Evolutionary conservation across 345 rosid species (phyloP).

Genomic region (Abelmoschus esculentus): DNA sequence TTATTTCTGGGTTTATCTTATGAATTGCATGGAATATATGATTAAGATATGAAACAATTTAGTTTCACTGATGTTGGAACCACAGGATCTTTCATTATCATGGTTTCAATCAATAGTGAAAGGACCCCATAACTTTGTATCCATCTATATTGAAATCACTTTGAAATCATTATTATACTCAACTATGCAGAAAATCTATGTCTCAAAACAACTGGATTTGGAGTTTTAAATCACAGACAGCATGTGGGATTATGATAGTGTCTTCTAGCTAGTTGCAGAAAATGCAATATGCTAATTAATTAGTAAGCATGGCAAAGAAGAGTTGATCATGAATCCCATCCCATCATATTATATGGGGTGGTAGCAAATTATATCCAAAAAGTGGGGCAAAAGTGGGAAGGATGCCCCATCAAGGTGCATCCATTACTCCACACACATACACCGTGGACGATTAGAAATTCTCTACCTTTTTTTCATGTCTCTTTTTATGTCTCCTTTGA

Average conservation of each 20-base stretch:
- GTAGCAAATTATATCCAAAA: not conserved
- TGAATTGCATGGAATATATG: not conserved
- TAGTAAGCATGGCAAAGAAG: not conserved
- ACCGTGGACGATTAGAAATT: no score
- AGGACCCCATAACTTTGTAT: not conserved
- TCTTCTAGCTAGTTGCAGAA: not conserved
- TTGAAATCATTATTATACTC: not conserved
- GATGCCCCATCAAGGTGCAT: not conserved
- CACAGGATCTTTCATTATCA: not conserved
- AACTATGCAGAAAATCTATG: not conserved
- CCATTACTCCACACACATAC: not conserved
- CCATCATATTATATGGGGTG: not conserved
- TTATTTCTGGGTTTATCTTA: not conserved
- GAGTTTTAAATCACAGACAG: not conserved
- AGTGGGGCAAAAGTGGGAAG: not conserved
- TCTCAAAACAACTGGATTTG: constrained; percentile 1
- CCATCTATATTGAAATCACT: not conserved
- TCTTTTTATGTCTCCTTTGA: no score
- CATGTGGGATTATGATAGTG: not conserved
- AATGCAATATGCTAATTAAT: not conserved
- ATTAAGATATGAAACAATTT: not conserved
- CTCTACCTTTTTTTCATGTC: no score
- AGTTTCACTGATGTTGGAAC: not conserved
- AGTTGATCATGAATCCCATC: not conserved
- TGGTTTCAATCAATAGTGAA: not conserved